A percentile compares a stretch with the other conserved stretches of the same genome.
Evolutionary conservation across 2,329 filamentous ascomycete genomes (phyloP).

Genomic region (Xylariaceae sp.): DNA sequence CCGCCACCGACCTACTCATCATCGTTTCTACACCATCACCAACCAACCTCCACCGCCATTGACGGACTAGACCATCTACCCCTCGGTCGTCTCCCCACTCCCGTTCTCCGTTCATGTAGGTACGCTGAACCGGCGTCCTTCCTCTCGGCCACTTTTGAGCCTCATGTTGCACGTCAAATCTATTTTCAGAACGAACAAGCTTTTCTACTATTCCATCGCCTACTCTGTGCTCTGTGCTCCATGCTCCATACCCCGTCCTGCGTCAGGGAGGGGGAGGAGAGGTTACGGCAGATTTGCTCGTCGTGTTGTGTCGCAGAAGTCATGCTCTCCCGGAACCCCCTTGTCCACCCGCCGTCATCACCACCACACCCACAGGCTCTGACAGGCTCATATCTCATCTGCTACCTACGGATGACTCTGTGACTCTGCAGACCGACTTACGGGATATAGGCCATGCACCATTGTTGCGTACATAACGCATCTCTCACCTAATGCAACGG

Average conservation of each 20-base stretch:
- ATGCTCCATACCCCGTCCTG: too few relatives aligned
- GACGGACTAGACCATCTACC: constrained; percentile 7
- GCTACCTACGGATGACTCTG: too few relatives aligned
- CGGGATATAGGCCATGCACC: constrained; percentile 4
- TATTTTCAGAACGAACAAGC: constrained; percentile 23
- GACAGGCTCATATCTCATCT: too few relatives aligned
- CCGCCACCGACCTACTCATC: not conserved
- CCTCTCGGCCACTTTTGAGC: constrained; percentile 13
- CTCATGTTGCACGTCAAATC: constrained; percentile 19
- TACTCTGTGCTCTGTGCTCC: not conserved
- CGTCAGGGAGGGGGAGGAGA: too few relatives aligned
- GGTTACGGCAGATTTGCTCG: too few relatives aligned
- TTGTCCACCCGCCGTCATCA: not conserved
- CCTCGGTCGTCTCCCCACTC: constrained; percentile 4
- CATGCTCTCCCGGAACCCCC: not conserved
- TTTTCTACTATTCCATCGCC: constrained; percentile 7
- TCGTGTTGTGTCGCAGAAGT: not conserved
- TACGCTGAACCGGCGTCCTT: constrained; percentile 7
- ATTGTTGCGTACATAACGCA: not conserved
- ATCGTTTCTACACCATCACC: constrained; percentile 4
- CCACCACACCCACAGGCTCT: constrained; percentile 2
- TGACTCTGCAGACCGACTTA: constrained; percentile 1
- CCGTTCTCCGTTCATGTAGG: constrained; percentile 14
- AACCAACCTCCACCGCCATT: not conserved
- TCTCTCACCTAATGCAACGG: not conserved